Evolutionary conservation across 208 protist species (phyloP), one percentile per base, ranked within the genome.

Genomic region (Wallacemonas rigidus): DNA sequence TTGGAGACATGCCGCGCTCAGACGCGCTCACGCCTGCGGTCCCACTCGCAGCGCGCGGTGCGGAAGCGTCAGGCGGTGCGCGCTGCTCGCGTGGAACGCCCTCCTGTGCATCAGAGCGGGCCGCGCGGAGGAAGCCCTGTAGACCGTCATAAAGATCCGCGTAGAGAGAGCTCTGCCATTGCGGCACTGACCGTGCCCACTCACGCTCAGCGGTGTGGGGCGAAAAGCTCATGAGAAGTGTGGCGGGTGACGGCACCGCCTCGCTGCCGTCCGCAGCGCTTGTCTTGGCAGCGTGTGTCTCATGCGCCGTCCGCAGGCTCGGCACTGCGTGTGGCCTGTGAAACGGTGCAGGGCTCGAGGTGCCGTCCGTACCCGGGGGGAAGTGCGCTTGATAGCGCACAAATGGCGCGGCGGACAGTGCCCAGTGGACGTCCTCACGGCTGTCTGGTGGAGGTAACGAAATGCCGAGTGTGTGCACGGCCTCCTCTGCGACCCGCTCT

Each of bases 351-450:
- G 64, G 64, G 11, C 45, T 69, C 6, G 64, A 57, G 35, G 35
- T 57, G 47, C 64, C 64, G 61, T 94, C 86, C 17, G 77, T 80
- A 41, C 89, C 89, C 2, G 81, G 84, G 2, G 89, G 89, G 53
- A 88, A 94, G 63, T 76, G 77, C 26, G 77, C 58, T 41, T 82
- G 79, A 45, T 77, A 93, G 2, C 85, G 79, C 17, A 12, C 44
- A 48, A 73, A 80, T 2, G 78, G 77, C 2, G 79, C 74, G 3
- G 85, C 72, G 1, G 88, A 80, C 14, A 91, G 64, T 17, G 67
- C 57, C 71, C 89, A 77, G 11, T 61, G 50, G 7, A 39, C 12
- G 60, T 69, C 71, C 5, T 4, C 69, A 5, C 45, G 39, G 17
- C 14, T 58, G 36, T 44, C 50, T 1, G 45, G 45, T 12, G 51